Base-by-base conservation (phyloP, 169 alveolate species). In the Amoebophrya sp. region DNA sequence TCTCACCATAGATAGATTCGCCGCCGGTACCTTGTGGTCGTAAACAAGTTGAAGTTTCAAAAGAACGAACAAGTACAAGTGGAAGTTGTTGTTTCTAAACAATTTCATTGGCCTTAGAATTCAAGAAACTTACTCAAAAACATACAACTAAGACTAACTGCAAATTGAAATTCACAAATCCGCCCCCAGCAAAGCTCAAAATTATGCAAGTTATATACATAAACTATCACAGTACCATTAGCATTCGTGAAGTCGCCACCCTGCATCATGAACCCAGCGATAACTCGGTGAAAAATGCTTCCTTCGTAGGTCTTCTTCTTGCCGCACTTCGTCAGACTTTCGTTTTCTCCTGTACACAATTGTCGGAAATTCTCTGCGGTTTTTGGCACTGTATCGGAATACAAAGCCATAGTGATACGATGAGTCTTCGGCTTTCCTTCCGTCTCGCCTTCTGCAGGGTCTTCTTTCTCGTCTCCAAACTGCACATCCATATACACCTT, bases 241-340 rank as follows among this genome's bases (percentile, higher is more conserved):
- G 29, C 65, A 6, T 18, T 6, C 18, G 65, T 47, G 93, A 95
- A 95, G 93, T 95, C 97, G 18, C 97, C 97, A 6, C 98, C 99
- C 95, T 98, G 98, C 91, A 97, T 94, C 99, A 98, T 97, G 95
- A 98, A 97, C 89, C 96, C 95, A 26, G 99, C 99, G 83, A 98
- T 97, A 78, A 98, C 97, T 93, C 99, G 95, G 95, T 97, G 99
- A 95, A 98, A 97, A 29, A 92, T 94, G 55, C 97, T 95, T 90
- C 96, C 95, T 76, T 55, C 95, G 94, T 96, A 96, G 65, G 65
- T 47, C 65, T 12, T 6, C 65, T 47, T 47, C 65, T 47, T 6
- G 29, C 65, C 65, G 65, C 18, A 12, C 29, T 6, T 47, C 65
- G 65, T 18, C 65, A 18, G 6, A 6, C 18, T 47, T 47, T 47